phyloP scores from a whole-genome alignment of 1,139 yeast genomes.

The Candida sp. region DNA sequence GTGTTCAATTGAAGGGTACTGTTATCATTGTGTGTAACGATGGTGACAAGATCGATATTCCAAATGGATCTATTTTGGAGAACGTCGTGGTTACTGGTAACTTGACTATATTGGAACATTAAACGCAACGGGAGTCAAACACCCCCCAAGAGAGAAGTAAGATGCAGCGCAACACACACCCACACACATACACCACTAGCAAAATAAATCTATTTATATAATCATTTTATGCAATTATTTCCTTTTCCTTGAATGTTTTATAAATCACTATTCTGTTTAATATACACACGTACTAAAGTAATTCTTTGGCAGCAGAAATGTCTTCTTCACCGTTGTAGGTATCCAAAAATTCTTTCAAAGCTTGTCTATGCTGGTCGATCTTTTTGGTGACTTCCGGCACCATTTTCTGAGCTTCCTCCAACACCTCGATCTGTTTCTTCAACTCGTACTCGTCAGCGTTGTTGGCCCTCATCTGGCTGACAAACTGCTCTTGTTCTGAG shows the following conservation, averaged over 20 bases:
- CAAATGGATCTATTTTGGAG: slow-evolving; percentile 93
- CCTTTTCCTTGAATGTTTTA: neutral
- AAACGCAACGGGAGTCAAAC: slow-evolving; percentile 12
- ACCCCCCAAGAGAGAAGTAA: neutral
- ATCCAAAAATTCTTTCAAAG: slow-evolving; percentile 36
- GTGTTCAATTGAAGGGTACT: slow-evolving; percentile 93
- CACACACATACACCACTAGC: neutral
- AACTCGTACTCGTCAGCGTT: slow-evolving; percentile 71
- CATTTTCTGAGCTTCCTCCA: slow-evolving; percentile 71
- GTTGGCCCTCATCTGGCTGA: slow-evolving; percentile 43
- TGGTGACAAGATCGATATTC: slow-evolving; percentile 96
- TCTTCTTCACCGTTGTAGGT: slow-evolving; percentile 55
- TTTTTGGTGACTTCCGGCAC: slow-evolving; percentile 64
- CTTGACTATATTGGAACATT: slow-evolving; percentile 95
- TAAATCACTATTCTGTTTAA: neutral
- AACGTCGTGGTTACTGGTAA: slow-evolving; percentile 98
- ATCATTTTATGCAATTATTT: neutral
- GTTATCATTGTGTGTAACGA: slow-evolving; percentile 98
- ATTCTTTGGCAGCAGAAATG: slow-evolving; percentile 40
- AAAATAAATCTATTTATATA: neutral
- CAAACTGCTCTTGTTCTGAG: slow-evolving; percentile 58
- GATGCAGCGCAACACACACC: neutral
- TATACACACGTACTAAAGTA: slow-evolving; percentile 11
- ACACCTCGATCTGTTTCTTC: slow-evolving; percentile 66
- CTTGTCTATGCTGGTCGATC: slow-evolving; percentile 51